These are phyloP conservation scores for Mycena capillaripes DNA, from an alignment of 768 basidiomycete genomes.

Conservation along the genomic window DNA sequence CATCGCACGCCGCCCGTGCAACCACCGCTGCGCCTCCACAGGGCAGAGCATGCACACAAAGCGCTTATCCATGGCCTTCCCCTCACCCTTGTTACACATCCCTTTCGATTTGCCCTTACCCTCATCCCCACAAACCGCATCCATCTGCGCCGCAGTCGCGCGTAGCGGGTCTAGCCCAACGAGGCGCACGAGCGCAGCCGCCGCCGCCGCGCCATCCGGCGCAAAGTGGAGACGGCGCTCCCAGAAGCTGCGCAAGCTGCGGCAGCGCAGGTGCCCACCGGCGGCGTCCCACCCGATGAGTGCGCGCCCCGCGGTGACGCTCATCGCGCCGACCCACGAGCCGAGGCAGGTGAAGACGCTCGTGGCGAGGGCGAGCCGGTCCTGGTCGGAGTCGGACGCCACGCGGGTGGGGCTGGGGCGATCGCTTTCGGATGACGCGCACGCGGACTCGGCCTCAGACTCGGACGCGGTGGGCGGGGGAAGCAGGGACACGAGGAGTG, in stretches of 20 bases:
- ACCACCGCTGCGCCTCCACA: background rate
- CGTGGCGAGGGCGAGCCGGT: constrained; percentile 13
- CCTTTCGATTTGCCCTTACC: background rate
- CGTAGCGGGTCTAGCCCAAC: constrained; percentile 33
- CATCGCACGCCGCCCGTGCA: constrained; percentile 29
- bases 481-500: constrained; percentile 30
- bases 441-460: too few relatives aligned
- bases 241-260: constrained; percentile 34
- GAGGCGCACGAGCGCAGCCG: constrained; percentile 33
- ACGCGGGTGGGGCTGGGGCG: background rate
- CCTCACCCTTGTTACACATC: background rate
- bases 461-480: background rate
- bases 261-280: constrained; percentile 39
- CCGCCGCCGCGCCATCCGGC: constrained; percentile 37
- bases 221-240: constrained; percentile 35
- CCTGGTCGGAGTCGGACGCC: background rate
- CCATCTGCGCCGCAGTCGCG: constrained; percentile 37
- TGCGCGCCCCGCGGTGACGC: constrained; percentile 29
- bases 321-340: constrained; percentile 29
- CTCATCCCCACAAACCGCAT: constrained; percentile 13
- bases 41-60: constrained; percentile 29
- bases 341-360: constrained; percentile 41
- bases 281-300: constrained; percentile 43
- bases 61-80: constrained; percentile 18
- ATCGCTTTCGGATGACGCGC: too few relatives aligned